Base-by-base conservation (phyloP, 768 basidiomycete species). In the Fistulinella prunicolor region DNA sequence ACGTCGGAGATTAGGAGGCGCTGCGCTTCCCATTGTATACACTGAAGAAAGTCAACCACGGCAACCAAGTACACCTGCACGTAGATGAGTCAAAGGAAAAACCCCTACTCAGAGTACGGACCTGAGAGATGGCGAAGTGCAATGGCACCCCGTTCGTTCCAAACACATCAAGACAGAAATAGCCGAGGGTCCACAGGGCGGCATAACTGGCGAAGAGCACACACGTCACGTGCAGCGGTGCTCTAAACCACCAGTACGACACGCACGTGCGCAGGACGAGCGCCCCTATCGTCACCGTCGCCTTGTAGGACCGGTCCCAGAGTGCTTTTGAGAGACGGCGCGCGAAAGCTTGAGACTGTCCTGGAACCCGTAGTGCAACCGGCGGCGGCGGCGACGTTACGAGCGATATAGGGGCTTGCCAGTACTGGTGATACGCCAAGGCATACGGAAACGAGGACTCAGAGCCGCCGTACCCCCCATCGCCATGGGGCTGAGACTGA, bases 11-110 rank as follows among this genome's bases (percentile, higher is more conserved):
- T 26, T 17, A 32, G 13, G 30, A 20, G 37, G 20, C 38, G 46
- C 29, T 38, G 49, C 30, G 43, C 34, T 19, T 50, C 46, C 54
- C 57, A 59, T 28, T 50, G 22, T 24, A 46, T 40, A 17, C 50
- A 59, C 36, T 2, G 42, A 20, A 55, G 23, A 30, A 45, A 39
- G 21, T 51, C 45, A 20, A 34, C 22, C 30, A 39, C n/a, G 12
- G 35, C 19, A 1, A 4, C 12, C 29, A 29, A 9, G 26, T 28
- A 58, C 28, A 30, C 29, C 57, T 58, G 39, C 19, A 4, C 4
- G 13, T 10, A 32, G n/a, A n/a, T n/a, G n/a, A n/a, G n/a, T n/a
- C n/a, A n/a, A 28, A 28, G 26, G 10, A 10, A 32, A 21, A 19
- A 38, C 23, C 12, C 17, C 30, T 6, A 36, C 19, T 22, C 23